These are phyloP conservation scores for Psilocybe tampanensis DNA, from an alignment of 768 basidiomycete genomes.

Conservation along the genomic window DNA sequence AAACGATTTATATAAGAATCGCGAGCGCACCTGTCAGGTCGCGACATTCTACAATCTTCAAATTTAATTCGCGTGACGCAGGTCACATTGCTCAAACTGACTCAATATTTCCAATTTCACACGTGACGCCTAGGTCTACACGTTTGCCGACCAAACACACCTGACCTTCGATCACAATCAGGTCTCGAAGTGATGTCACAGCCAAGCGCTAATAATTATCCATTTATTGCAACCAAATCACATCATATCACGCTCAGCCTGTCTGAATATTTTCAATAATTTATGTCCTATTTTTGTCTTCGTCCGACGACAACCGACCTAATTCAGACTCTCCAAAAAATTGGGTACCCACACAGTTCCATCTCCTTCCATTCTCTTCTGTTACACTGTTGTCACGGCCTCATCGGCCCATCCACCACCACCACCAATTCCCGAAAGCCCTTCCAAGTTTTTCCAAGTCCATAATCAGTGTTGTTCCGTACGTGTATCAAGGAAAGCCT, in stretches of 20 bases:
- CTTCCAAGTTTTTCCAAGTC: too few species aligned
- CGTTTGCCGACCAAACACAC: not conserved
- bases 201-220: slow-evolving; percentile 10
- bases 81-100: slow-evolving; percentile 29
- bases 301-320: too few species aligned
- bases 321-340: not conserved
- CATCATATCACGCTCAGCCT: not conserved
- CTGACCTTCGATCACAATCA: not conserved
- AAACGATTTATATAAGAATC: slow-evolving; percentile 36
- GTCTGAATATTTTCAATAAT: not conserved
- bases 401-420: too few species aligned
- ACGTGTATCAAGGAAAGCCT: too few species aligned
- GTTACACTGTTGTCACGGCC: too few species aligned
- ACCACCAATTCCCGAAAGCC: too few species aligned
- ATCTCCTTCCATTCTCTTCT: not conserved
- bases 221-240: slow-evolving; percentile 5
- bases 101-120: slow-evolving; percentile 18
- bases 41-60: slow-evolving; percentile 43
- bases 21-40: slow-evolving; percentile 28
- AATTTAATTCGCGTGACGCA: slow-evolving; percentile 35
- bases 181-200: slow-evolving; percentile 11
- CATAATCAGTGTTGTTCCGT: too few species aligned
- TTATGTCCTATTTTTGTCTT: not conserved
- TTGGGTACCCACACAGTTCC: slow-evolving; percentile 8
- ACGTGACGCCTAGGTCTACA: slow-evolving; percentile 3